Conservation (phyloP, 352 stramenopile species). For the Hyaloperonospora brassicae region DNA sequence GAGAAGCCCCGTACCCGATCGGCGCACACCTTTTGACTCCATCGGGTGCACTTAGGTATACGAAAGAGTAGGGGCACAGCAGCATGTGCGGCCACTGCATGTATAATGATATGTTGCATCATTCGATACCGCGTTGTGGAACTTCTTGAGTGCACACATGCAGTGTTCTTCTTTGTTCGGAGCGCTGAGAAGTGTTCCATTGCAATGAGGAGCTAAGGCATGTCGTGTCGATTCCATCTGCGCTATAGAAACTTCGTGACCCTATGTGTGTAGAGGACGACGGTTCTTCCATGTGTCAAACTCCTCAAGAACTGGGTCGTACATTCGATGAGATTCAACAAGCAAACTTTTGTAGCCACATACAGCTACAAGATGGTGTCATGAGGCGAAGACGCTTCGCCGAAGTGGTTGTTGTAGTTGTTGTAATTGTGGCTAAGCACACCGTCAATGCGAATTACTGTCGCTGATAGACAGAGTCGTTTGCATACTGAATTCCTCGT, state of each 20-base stretch:
- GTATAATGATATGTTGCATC: no score
- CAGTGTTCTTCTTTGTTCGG: slow-evolving; percentile 18
- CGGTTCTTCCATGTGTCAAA: slow-evolving; percentile 42
- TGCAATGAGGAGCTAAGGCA: slow-evolving; percentile 16
- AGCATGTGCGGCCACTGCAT: no score
- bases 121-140: slow-evolving; percentile 17
- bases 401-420: neutral
- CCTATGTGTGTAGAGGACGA: slow-evolving; percentile 82
- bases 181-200: slow-evolving; percentile 29
- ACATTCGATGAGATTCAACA: slow-evolving; percentile 25
- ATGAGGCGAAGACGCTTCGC: neutral
- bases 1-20: no score
- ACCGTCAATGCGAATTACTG: no score
- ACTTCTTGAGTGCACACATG: slow-evolving; percentile 14
- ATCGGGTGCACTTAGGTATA: no score
- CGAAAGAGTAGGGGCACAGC: no score
- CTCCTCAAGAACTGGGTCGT: slow-evolving; percentile 77
- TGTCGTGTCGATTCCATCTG: slow-evolving; percentile 23
- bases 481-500: no score
- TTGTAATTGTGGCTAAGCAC: no score
- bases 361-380: no score
- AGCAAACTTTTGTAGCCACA: neutral
- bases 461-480: no score
- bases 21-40: no score
- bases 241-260: slow-evolving; percentile 45